Evolutionary conservation across 306 rosid genomes (phyloP).

Genomic region (Vicia villosa): DNA sequence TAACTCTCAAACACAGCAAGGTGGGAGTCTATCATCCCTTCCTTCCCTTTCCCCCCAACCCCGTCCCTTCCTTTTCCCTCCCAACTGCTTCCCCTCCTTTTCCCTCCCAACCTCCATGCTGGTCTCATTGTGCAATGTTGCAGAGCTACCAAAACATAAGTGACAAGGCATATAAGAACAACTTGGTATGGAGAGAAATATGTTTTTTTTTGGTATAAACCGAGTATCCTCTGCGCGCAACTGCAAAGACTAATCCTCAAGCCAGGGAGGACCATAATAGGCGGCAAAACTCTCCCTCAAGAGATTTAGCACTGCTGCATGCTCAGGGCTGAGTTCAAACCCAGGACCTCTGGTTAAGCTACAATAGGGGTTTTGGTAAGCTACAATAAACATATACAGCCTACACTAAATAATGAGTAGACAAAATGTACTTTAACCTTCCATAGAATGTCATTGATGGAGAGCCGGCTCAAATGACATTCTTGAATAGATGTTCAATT

Average conservation of each 20-base stretch:
- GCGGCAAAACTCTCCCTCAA: too few species aligned
- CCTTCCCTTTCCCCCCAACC: too few species aligned
- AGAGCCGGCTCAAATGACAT: slow-evolving; percentile 14
- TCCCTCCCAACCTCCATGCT: too few species aligned
- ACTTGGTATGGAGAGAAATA: neutral
- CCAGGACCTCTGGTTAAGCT: too few species aligned
- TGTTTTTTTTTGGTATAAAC: too few species aligned
- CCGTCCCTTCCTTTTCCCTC: too few species aligned
- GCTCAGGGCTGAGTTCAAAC: too few species aligned
- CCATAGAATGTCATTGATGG: neutral
- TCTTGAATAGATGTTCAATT: slow-evolving; percentile 12
- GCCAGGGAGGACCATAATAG: too few species aligned
- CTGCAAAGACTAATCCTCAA: too few species aligned
- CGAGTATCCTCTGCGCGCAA: too few species aligned
- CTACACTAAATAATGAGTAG: neutral
- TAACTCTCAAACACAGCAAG: neutral
- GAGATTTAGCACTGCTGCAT: too few species aligned
- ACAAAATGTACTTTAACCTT: slow-evolving; percentile 13
- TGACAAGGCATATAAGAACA: slow-evolving; percentile 17
- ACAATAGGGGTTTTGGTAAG: slow-evolving; percentile 6
- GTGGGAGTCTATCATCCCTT: neutral
- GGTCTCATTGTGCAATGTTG: neutral
- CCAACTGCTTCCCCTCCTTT: too few species aligned
- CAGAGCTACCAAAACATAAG: slow-evolving; percentile 7
- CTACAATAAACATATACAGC: neutral